Evolutionary conservation across 2,329 filamentous ascomycete genomes (phyloP).

Genomic region (Exophiala sideris): DNA sequence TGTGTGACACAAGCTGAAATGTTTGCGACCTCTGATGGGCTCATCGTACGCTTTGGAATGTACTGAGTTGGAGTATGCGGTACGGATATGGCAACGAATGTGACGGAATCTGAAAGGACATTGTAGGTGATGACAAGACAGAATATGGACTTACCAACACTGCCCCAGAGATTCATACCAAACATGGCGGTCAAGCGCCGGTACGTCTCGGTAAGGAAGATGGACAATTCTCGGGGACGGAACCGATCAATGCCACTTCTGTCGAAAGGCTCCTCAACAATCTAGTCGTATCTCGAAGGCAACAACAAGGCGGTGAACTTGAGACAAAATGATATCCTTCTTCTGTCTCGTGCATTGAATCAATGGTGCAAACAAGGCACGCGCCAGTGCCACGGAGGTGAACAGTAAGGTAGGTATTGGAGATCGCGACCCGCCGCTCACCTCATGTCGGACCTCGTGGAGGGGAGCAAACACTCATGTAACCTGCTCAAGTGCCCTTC

Average conservation of each 20-base stretch:
- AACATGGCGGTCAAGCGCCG: neutral
- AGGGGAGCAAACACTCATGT: too few relatives aligned
- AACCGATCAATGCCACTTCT: too few relatives aligned
- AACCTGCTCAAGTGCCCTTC: too few relatives aligned
- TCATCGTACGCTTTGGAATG: too few relatives aligned
- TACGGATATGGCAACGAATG: neutral
- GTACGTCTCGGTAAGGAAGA: neutral
- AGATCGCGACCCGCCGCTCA: too few relatives aligned
- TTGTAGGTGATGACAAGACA: neutral
- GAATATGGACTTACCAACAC: slow-evolving; percentile 8
- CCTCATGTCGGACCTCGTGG: too few relatives aligned
- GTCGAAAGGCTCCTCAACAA: too few relatives aligned
- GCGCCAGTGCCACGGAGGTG: neutral
- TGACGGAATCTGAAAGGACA: neutral
- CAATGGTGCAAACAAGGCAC: neutral
- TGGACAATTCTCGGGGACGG: neutral
- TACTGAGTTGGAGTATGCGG: too few relatives aligned
- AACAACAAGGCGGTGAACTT: neutral
- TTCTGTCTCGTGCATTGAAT: neutral
- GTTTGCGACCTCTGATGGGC: too few relatives aligned
- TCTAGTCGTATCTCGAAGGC: too few relatives aligned
- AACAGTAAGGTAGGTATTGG: neutral
- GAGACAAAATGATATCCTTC: neutral
- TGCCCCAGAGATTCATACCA: slow-evolving; percentile 3
- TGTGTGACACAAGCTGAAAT: too few relatives aligned